Conservation (phyloP, 768 basidiomycete species). For the Inosperma sp. region DNA sequence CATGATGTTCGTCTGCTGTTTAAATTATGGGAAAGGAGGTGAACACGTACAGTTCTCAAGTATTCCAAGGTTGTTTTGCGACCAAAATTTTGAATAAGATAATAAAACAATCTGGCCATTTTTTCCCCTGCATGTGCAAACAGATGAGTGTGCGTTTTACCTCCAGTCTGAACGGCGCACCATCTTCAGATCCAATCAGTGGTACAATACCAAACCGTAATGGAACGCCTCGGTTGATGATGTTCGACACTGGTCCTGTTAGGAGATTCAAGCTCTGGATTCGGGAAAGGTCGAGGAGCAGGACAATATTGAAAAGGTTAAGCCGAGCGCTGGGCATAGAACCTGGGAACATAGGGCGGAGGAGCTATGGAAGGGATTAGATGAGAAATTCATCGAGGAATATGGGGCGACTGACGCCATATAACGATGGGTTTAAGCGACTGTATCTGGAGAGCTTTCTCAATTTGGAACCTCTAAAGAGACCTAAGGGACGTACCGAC, state of each 20-base stretch:
- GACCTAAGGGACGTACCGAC: conserved; percentile 40
- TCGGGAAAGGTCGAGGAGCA: conserved; percentile 76
- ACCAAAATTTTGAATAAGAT: conserved; percentile 61
- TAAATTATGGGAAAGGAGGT: not conserved
- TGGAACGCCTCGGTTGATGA: conserved; percentile 71
- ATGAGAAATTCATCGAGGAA: not conserved
- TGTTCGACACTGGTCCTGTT: conserved; percentile 54
- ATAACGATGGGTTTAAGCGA: conserved; percentile 47
- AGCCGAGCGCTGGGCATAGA: conserved; percentile 66
- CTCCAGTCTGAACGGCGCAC: conserved; percentile 20
- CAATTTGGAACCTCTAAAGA: not conserved
- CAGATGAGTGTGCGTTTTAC: not conserved
- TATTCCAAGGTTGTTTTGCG: conserved; percentile 59
- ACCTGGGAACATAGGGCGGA: conserved; percentile 77
- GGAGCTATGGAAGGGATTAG: conserved; percentile 42
- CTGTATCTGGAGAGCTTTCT: conserved; percentile 39
- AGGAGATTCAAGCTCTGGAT: conserved; percentile 58
- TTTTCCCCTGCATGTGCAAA: conserved; percentile 41
- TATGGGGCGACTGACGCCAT: conserved; percentile 36
- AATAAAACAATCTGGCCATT: conserved; percentile 71
- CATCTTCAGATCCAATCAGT: conserved; percentile 47
- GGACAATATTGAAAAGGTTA: conserved; percentile 82
- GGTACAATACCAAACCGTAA: conserved; percentile 88
- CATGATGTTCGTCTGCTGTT: not conserved
- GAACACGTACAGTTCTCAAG: no score